Evolutionary conservation across 495 filamentous ascomycete species (phyloP), one percentile per base, ranked within the genome.

Genomic region (Penicillium antarcticum): DNA sequence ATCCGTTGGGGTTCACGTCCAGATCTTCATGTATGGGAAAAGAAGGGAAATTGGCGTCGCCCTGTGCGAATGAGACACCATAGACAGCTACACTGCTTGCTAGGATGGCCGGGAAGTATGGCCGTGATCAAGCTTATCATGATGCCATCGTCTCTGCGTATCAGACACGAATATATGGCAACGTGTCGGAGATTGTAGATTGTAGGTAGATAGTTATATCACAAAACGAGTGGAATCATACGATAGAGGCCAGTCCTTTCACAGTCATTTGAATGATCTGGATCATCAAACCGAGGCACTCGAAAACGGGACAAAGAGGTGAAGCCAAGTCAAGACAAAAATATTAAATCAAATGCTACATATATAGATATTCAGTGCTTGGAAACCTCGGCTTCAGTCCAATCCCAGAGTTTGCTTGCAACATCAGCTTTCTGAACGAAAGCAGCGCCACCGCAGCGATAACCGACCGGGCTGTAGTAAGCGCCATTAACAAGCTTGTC

Each of bases 381-480:
- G 1, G 61, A 58, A 53, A 85, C 65, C 51, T 83, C 77, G 26
- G 58, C 63, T 56, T 84, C 79, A 1, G 83, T 86, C 82, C 81
- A 87, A 9, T 82, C 79, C 82, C 82, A 87, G 35, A 88, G 60
- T 57, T 67, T 69, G 35, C 53, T 60, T 5, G 73, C 79, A 58
- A 86, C 53, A 11, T 69, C 71, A 1, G 64, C 62, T 58, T 88
- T 71, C 29, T 57, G 66, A 2, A 69, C 75, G 43, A 65, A 63
- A 45, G 63, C 58, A 34, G 60, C 68, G 0, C 68, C 67, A 8
- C 58, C 59, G 26, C 68, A 71, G 33, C 57, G 53, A 12, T 66
- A 60, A 6, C 79, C 82, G 38, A 86, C 63, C 4, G 81, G 83
- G 40, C 71, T 72, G 61, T 85, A 87, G 58, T 80, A 87, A 13